These are phyloP conservation scores for Scedosporium boydii DNA, from an alignment of 2,329 filamentous ascomycete species.

Conservation along the genomic window DNA sequence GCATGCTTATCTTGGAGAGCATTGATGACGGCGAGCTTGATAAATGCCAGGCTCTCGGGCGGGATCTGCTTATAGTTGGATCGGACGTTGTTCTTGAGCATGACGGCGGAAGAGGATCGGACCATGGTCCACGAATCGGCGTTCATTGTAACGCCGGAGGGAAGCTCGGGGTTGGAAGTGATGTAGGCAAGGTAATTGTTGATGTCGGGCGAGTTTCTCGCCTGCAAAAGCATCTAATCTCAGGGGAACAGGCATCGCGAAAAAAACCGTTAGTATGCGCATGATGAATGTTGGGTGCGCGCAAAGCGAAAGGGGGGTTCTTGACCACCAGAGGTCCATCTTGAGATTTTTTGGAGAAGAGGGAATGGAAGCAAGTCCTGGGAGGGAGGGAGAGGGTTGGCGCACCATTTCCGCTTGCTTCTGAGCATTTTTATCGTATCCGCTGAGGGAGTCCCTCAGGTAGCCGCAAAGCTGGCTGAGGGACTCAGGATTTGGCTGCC, in stretches of 20 bases:
- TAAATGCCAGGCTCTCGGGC: slow-evolving; percentile 61
- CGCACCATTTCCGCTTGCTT: slow-evolving; percentile 84
- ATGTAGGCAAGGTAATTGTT: slow-evolving; percentile 95
- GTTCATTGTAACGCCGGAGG: slow-evolving; percentile 50
- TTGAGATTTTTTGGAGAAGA: background rate
- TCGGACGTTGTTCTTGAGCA: slow-evolving; percentile 91
- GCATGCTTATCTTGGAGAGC: slow-evolving; percentile 72
- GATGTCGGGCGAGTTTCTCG: slow-evolving; percentile 81
- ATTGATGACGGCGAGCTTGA: slow-evolving; percentile 69
- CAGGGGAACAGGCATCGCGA: background rate
- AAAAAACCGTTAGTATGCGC: slow-evolving; percentile 14
- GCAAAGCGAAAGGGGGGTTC: background rate
- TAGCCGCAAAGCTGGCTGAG: slow-evolving; percentile 82
- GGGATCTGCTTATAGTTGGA: slow-evolving; percentile 66
- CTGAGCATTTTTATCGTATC: slow-evolving; percentile 67
- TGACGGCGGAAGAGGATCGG: slow-evolving; percentile 79
- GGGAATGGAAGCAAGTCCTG: background rate
- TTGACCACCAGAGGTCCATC: background rate
- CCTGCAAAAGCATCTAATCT: slow-evolving; percentile 79
- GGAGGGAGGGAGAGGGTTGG: background rate
- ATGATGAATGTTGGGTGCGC: background rate
- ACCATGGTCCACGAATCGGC: slow-evolving; percentile 61
- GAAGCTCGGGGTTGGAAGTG: slow-evolving; percentile 61
- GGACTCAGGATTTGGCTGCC: slow-evolving; percentile 83
- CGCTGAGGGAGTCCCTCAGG: slow-evolving; percentile 85